phyloP scores from a whole-genome alignment of 2,329 filamentous ascomycete species.

The Coniella lustricola region DNA sequence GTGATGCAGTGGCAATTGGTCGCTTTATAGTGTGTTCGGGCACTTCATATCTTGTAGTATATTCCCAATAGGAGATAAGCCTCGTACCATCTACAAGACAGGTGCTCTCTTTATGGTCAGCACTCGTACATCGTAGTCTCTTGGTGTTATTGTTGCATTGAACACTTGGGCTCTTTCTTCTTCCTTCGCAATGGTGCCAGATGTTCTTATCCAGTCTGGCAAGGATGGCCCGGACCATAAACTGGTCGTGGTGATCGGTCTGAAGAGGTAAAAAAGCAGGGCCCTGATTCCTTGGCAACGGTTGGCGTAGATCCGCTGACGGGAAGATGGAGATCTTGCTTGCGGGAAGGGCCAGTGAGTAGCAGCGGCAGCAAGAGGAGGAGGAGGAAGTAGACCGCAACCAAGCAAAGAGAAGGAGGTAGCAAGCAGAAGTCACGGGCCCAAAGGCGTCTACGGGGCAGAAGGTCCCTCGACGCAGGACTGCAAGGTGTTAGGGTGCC shows the following conservation, averaged over 20 bases:
- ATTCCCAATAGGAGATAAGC: no score
- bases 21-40: no score
- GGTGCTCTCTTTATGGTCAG: no score
- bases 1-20: no score
- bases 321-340: background rate
- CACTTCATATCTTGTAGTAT: no score
- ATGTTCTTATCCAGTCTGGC: background rate
- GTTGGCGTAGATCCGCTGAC: constrained; percentile 8
- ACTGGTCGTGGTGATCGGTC: background rate
- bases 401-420: no score
- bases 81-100: no score
- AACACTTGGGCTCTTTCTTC: background rate
- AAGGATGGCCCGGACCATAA: constrained; percentile 14
- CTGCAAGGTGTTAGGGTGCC: no score
- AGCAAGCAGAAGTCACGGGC: no score
- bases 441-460: background rate
- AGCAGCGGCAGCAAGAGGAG: constrained; percentile 3
- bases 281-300: constrained; percentile 4
- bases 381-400: background rate
- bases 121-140: no score
- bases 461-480: background rate
- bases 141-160: no score
- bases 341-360: background rate
- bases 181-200: background rate
- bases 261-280: no score